phyloP scores from a whole-genome alignment of 2,329 filamentous ascomycete species.

The Penicillium sp. region DNA sequence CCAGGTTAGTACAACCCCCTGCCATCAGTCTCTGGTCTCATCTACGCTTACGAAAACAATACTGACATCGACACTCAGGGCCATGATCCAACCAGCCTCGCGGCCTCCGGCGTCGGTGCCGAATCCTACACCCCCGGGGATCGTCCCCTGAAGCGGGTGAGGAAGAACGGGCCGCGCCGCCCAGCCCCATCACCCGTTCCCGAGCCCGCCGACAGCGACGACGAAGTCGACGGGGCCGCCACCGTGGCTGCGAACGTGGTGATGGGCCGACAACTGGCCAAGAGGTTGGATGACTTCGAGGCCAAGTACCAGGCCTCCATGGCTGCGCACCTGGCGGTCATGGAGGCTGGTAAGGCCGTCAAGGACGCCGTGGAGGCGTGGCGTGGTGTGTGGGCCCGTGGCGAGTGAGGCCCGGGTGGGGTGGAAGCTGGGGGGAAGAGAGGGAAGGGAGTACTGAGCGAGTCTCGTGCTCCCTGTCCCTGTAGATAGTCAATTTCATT shows the following conservation, averaged over 20 bases:
- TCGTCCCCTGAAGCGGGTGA: background rate
- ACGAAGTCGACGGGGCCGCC: conserved; percentile 25
- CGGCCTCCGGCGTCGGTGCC: background rate
- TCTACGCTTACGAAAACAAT: background rate
- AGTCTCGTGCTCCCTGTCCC: background rate
- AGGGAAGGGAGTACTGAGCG: background rate
- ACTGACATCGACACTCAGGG: background rate
- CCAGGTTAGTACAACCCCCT: background rate
- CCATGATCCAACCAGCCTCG: no score
- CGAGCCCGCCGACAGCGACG: conserved; percentile 13
- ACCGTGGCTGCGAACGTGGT: conserved; percentile 48
- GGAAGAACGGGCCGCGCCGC: background rate
- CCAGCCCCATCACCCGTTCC: background rate
- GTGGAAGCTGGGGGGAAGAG: background rate
- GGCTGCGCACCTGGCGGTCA: background rate
- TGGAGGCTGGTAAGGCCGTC: conserved; percentile 1
- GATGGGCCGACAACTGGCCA: conserved; percentile 59
- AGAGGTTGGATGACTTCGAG: conserved; percentile 58
- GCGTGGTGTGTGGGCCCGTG: background rate
- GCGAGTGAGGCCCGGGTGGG: no score
- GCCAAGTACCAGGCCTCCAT: conserved; percentile 55
- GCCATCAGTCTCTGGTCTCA: background rate
- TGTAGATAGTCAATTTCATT: background rate
- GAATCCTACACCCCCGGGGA: background rate
- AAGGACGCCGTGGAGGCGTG: background rate